Conservation (phyloP, 495 filamentous ascomycete species). For the Thermothielavioides terrestris region DNA sequence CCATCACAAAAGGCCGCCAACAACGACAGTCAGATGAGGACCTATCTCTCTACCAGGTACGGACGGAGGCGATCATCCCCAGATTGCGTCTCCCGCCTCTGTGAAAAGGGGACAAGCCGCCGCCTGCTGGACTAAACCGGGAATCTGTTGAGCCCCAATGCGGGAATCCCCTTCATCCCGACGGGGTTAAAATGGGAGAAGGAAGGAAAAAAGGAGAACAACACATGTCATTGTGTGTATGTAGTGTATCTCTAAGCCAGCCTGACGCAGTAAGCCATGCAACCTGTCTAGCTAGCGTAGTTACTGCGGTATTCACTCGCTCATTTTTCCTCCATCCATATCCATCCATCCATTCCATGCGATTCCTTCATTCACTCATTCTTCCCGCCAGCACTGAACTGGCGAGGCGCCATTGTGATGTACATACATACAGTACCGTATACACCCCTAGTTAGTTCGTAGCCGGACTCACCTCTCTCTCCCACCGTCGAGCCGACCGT, state of each 20-base stretch:
- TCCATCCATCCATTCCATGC: background rate
- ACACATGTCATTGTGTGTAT: too few species aligned
- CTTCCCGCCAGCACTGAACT: background rate
- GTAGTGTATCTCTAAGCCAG: too few species aligned
- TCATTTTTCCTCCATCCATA: too few species aligned
- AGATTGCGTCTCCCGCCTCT: too few species aligned
- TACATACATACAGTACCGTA: background rate
- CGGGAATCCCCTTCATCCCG: background rate
- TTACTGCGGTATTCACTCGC: too few species aligned
- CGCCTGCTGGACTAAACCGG: background rate
- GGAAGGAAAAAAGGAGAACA: background rate
- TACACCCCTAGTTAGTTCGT: too few species aligned
- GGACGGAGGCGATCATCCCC: too few species aligned
- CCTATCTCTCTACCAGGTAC: too few species aligned
- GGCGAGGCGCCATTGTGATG: background rate
- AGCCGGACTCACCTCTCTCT: too few species aligned
- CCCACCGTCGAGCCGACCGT: too few species aligned
- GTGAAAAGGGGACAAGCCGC: background rate
- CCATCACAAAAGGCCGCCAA: too few species aligned
- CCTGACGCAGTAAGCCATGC: conserved; percentile 1
- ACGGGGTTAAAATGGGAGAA: background rate
- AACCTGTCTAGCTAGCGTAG: background rate
- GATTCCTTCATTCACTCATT: conserved; percentile 3
- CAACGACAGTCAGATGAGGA: too few species aligned
- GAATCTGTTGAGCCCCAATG: background rate